A percentile compares a stretch with the other conserved stretches of the same genome.
These are phyloP conservation scores for Quercus glauca DNA, from an alignment of 306 rosid genomes.

Conservation along the genomic window DNA sequence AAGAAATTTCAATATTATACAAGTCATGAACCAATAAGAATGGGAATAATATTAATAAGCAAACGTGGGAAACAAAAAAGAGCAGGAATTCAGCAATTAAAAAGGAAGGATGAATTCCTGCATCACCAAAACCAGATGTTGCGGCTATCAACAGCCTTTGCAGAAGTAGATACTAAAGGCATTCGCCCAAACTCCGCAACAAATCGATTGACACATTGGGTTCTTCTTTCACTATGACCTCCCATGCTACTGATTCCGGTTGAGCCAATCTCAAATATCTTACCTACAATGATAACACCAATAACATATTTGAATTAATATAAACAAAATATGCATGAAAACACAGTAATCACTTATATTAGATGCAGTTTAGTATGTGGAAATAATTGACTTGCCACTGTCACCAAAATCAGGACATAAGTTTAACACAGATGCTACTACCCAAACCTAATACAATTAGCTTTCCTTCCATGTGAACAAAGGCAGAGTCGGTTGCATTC, in stretches of 20 bases:
- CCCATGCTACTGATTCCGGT: constrained; percentile 97
- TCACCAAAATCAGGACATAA: background rate
- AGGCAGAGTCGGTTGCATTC: background rate
- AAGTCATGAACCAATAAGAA: constrained; percentile 33
- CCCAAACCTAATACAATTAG: background rate
- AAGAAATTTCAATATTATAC: constrained; percentile 33
- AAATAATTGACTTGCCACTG: background rate
- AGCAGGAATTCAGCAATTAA: constrained; percentile 31
- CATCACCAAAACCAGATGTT: constrained; percentile 82
- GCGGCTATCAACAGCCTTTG: constrained; percentile 89
- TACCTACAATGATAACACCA: constrained; percentile 45
- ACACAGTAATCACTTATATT: background rate
- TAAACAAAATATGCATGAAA: background rate
- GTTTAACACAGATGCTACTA: background rate
- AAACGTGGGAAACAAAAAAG: constrained; percentile 21
- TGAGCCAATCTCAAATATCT: constrained; percentile 90
- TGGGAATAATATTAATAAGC: constrained; percentile 5
- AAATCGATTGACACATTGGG: constrained; percentile 69
- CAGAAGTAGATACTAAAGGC: constrained; percentile 75
- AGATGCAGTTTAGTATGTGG: background rate
- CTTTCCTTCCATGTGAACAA: background rate
- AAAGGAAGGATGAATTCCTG: constrained; percentile 17
- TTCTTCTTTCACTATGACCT: constrained; percentile 79
- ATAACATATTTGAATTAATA: background rate
- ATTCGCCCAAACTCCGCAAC: constrained; percentile 59